Conservation (phyloP, 2,329 filamentous ascomycete species). For the Talaromyces sp. region DNA sequence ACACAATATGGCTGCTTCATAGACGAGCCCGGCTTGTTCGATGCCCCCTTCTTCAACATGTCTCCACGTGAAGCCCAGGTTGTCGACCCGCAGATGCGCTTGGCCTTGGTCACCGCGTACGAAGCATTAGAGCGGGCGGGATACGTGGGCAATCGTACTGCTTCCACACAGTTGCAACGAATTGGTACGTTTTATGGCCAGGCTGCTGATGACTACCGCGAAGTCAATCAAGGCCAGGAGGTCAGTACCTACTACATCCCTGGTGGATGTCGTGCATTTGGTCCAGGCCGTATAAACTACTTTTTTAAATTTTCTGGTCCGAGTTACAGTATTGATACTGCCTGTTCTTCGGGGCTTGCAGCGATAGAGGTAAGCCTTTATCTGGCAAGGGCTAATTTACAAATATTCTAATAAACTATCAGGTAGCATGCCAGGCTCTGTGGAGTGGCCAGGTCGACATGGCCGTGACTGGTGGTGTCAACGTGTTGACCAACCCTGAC, state of each 20-base stretch:
- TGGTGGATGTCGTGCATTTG: conserved; percentile 57
- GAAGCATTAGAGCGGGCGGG: conserved; percentile 79
- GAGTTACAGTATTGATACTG: conserved; percentile 69
- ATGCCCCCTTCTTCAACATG: conserved; percentile 85
- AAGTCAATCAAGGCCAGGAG: conserved; percentile 67
- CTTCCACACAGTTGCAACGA: conserved; percentile 59
- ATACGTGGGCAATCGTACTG: conserved; percentile 66
- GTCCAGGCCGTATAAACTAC: conserved; percentile 63
- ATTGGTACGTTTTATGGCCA: conserved; percentile 72
- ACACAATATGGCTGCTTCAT: conserved; percentile 68
- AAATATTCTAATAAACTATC: background rate
- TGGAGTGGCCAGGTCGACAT: conserved; percentile 75
- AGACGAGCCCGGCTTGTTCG: conserved; percentile 69
- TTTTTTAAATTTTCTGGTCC: conserved; percentile 73
- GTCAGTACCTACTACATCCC: conserved; percentile 66
- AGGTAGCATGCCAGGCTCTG: conserved; percentile 61
- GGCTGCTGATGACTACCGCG: conserved; percentile 71
- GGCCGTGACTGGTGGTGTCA: conserved; percentile 69
- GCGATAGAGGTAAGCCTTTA: conserved; percentile 56
- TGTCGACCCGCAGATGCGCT: conserved; percentile 71
- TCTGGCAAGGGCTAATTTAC: background rate
- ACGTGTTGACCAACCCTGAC: conserved; percentile 72
- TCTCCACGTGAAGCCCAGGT: conserved; percentile 74
- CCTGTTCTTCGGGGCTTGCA: conserved; percentile 69
- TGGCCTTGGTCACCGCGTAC: conserved; percentile 71